These are phyloP conservation scores for Xerocomus potaroensis DNA, from an alignment of 768 basidiomycete genomes.

Conservation along the genomic window DNA sequence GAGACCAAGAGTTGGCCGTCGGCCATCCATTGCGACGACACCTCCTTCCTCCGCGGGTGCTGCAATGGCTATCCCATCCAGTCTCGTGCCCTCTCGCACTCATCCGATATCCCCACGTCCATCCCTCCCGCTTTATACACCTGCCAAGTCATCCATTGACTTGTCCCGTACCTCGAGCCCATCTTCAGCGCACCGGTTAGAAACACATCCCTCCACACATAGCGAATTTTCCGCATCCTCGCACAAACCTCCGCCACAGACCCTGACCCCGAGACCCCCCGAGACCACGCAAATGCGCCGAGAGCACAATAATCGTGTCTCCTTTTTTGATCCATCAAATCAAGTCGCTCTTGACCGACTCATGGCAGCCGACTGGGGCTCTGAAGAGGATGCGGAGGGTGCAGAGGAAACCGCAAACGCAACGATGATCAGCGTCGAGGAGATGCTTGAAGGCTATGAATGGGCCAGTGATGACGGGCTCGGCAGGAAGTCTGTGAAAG, in stretches of 20 bases:
- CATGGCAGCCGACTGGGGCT: constrained; percentile 42
- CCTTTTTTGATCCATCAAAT: constrained; percentile 78
- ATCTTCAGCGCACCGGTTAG: constrained; percentile 3
- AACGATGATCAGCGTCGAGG: constrained; percentile 89
- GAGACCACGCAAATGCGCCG: constrained; percentile 39
- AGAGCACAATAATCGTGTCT: constrained; percentile 66
- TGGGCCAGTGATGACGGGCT: constrained; percentile 86
- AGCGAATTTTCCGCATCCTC: constrained; percentile 12
- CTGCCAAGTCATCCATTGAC: constrained; percentile 20
- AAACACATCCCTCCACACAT: constrained; percentile 16
- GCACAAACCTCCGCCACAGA: constrained; percentile 27
- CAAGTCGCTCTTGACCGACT: constrained; percentile 71
- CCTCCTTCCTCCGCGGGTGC: constrained; percentile 28
- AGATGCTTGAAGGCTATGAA: constrained; percentile 98
- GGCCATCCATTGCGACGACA: constrained; percentile 43
- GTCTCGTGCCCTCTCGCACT: constrained; percentile 22
- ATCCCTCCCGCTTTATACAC: constrained; percentile 7
- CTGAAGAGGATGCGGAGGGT: constrained; percentile 48
- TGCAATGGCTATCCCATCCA: constrained; percentile 19
- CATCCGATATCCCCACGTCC: constrained; percentile 25
- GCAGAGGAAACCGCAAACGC: constrained; percentile 76
- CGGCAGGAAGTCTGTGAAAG: constrained; percentile 57
- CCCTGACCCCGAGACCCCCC: constrained; percentile 30
- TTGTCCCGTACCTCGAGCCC: constrained; percentile 16
- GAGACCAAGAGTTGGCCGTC: constrained; percentile 35